Base-by-base conservation (phyloP, 176 grass and related monocot genomes). In the Poa annua region DNA sequence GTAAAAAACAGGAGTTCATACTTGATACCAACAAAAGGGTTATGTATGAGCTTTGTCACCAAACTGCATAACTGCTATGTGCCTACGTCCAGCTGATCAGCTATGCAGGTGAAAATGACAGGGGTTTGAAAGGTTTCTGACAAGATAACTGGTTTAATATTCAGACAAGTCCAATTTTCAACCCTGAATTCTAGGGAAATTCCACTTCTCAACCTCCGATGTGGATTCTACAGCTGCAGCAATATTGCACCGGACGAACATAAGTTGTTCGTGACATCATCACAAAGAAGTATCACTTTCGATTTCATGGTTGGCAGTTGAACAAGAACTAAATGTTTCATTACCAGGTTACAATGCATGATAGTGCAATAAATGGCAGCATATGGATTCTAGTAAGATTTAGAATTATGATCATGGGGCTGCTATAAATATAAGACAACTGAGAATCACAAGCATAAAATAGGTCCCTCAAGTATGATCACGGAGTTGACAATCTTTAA, bases 141-240 rank as follows among this genome's bases (percentile, higher is more conserved):
- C 19, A 49, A 56, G 13, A 49, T 49, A 6, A 29, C 33, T 38
- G 54, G 16, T n/a, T 54, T 70, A 77, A 36, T 64, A 33, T 3
- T 64, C 9, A 60, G 10, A 35, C 36, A 42, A 21, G 66, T 70
- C 19, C 20, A 70, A 11, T 70, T 70, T 70, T 44, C 66, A 70
- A 70, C 35, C n/a, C 36, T 44, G 35, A 69, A 22, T 70, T 70
- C 39, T 44, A n/a, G 17, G 20, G 22, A 20, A 11, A 42, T 36
- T 14, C 66, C 38, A 70, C 10, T 44, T 44, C n/a, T 24, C 55
- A 11, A 59, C n/a, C n/a, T 59, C 55, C 55, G 24, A 59, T 19
- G 55, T 59, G 55, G 55, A 59, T 59, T 77, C 71, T 47, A 84
- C 24, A 84, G 33, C 71, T 83, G 74, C 39, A 87, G 59, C 38